Base-by-base conservation (phyloP, 768 basidiomycete genomes). In the Russula compacta region DNA sequence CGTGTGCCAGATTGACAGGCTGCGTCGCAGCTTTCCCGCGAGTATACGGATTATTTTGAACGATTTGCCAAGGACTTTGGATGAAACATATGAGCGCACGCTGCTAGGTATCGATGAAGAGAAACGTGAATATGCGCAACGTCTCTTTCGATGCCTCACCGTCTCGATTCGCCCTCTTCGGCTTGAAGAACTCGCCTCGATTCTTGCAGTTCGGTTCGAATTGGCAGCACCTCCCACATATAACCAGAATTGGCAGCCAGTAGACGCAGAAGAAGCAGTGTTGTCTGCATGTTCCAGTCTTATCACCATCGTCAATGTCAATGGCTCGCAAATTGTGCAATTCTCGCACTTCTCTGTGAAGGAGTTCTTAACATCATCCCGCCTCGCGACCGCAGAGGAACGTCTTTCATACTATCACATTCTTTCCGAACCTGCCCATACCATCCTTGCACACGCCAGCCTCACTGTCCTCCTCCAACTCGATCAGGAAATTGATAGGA, bases 341-440 rank as follows among this genome's bases (percentile, higher is more conserved):
- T 63, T 63, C 33, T 46, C 61, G 0, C 61, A 63, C 8, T 63
- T 63, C 24, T 63, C 61, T 2, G 61, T 63, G 8, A 58, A 63
- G 17, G 61, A 63, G 14, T 59, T 42, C 58, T 59, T 63, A 46
- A 48, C 42, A 8, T 63, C 61, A 12, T 2, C 36, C 0, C 61
- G 52, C 21, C 58, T 63, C 36, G 33, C 38, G 1, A 15, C 21
- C 0, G n/a, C 33, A 3, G 46, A 46, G 42, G 39, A 59, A 1
- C 24, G 14, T 4, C 46, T 60, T 43, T 63, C 61, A 7, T 15
- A 40, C 14, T 63, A 59, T 17, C 52, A 49, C 24, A 38, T 63
- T 12, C 21, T 59, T 9, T 52, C 52, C 21, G 39, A 53, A 10
- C 19, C 52, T 1, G 57, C 61, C 3, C 61, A 63, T 43, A 49